A percentile compares a stretch with the other conserved stretches of the same genome.
phyloP scores from a whole-genome alignment of 176 grass and related monocot species.

The Carex kokanica region DNA sequence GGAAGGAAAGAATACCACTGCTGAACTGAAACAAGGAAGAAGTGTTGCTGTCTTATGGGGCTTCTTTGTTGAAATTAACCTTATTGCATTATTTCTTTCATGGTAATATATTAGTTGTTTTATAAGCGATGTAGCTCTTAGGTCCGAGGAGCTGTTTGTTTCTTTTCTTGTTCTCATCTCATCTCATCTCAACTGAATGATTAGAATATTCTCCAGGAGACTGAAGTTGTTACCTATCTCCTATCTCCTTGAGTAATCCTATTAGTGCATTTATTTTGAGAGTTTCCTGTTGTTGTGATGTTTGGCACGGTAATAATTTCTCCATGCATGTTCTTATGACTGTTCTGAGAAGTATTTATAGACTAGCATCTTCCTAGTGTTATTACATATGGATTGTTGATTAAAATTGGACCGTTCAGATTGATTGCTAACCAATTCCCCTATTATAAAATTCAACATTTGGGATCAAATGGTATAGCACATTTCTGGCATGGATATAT shows the following conservation, averaged over 20 bases:
- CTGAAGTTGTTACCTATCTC: no score
- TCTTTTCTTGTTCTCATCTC: background rate
- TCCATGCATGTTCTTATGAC: background rate
- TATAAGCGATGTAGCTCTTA: background rate
- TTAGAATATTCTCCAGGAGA: conserved; percentile 9
- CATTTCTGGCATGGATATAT: no score
- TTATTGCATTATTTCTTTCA: conserved; percentile 16
- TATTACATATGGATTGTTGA: background rate
- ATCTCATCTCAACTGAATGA: background rate
- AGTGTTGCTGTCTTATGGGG: background rate
- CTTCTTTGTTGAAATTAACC: conserved; percentile 17
- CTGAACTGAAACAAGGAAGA: background rate
- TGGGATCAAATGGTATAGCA: no score
- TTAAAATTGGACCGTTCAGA: conserved; percentile 5
- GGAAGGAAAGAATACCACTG: background rate
- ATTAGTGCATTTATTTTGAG: background rate
- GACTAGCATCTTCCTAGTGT: background rate
- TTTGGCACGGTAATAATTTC: background rate
- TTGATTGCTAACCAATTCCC: background rate
- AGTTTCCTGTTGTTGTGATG: background rate
- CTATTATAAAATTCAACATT: no score
- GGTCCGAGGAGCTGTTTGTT: background rate
- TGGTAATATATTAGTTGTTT: background rate
- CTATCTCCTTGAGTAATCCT: background rate
- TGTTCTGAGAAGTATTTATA: background rate